phyloP scores from a whole-genome alignment of 2,329 filamentous ascomycete genomes.

The Cladosporium cucumerinum region DNA sequence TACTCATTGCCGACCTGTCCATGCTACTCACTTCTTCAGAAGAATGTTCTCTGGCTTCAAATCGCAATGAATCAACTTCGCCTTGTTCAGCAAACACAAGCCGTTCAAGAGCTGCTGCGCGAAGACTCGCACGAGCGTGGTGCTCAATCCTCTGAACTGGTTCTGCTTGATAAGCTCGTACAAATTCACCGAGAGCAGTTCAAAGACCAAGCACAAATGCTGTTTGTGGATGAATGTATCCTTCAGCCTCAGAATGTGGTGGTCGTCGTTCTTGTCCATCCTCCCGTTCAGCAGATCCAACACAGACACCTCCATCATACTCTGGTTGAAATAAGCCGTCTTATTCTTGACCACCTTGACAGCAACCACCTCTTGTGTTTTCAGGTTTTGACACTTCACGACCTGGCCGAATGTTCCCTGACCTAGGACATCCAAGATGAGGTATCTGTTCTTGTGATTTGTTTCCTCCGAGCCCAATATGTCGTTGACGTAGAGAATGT shows the following conservation, averaged over 20 bases:
- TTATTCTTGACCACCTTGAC: constrained; percentile 99
- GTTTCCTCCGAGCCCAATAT: constrained; percentile 97
- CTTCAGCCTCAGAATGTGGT: constrained; percentile 88
- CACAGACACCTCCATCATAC: constrained; percentile 99
- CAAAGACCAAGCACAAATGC: constrained; percentile 94
- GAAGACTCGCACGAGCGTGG: constrained; percentile 93
- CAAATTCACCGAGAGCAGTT: constrained; percentile 92
- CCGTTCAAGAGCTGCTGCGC: constrained; percentile 95
- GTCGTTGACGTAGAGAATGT: constrained; percentile 98
- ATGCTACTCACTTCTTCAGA: constrained; percentile 71
- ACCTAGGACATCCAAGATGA: constrained; percentile 93
- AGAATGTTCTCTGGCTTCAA: constrained; percentile 97
- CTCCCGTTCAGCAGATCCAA: constrained; percentile 95
- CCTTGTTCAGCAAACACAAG: constrained; percentile 88
- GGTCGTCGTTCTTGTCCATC: constrained; percentile 98
- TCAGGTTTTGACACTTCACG: constrained; percentile 97
- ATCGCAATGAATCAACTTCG: constrained; percentile 95
- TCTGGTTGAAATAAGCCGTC: constrained; percentile 99
- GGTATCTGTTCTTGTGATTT: constrained; percentile 97
- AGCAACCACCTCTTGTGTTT: constrained; percentile 96
- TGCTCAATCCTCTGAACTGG: constrained; percentile 95
- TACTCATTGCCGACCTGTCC: background rate
- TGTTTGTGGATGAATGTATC: constrained; percentile 98
- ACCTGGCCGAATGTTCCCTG: constrained; percentile 98
- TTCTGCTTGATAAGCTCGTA: constrained; percentile 99